These are phyloP conservation scores for Solanum megistacrolobum DNA, from an alignment of 257 asterid species.

Conservation along the genomic window DNA sequence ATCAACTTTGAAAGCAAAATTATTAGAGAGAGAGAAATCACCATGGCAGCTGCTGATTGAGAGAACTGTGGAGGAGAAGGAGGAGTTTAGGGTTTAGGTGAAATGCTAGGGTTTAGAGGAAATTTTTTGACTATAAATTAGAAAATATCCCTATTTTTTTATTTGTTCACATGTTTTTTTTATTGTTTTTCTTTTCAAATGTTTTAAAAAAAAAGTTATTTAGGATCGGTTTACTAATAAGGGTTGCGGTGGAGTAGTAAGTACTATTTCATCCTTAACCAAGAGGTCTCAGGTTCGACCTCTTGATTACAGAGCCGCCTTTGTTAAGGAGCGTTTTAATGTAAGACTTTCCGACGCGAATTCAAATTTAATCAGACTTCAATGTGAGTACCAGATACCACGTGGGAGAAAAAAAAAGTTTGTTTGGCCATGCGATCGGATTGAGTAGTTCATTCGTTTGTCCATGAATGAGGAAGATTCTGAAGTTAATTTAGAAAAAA, in stretches of 20 bases:
- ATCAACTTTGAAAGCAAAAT: not conserved
- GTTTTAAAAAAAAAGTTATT: not conserved
- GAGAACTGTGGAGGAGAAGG: not conserved
- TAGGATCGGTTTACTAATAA: not conserved
- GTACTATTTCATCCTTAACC: rapidly evolving
- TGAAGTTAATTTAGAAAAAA: no score
- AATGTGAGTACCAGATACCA: rapidly evolving
- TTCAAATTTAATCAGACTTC: rapidly evolving
- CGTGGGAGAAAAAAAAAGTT: no score
- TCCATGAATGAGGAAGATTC: no score
- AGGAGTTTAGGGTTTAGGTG: not conserved
- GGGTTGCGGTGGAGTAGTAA: rapidly evolving
- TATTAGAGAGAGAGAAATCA: not conserved
- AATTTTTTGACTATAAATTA: not conserved
- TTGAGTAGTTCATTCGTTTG: no score
- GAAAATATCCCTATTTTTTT: not conserved
- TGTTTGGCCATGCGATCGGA: no score
- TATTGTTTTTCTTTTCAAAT: not conserved
- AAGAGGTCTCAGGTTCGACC: not conserved
- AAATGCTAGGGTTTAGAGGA: not conserved
- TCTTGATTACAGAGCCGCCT: no score
- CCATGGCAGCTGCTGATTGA: not conserved
- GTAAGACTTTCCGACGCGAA: rapidly evolving
- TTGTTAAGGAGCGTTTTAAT: no score
- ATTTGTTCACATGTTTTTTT: not conserved